These are phyloP conservation scores for Coprinopsis strossmayeri DNA, from an alignment of 768 basidiomycete genomes.

Conservation along the genomic window DNA sequence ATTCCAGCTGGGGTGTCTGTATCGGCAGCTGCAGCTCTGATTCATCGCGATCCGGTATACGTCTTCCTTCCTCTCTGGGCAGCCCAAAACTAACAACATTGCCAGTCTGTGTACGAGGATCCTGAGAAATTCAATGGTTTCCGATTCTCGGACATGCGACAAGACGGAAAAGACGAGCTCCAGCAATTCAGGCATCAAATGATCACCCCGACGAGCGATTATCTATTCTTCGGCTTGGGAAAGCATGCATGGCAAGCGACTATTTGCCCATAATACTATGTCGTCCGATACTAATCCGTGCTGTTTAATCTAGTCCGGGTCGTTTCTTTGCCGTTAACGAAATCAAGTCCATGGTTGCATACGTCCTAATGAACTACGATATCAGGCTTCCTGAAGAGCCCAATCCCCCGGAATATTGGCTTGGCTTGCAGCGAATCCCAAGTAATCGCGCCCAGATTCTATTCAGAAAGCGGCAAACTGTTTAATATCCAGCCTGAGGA, in stretches of 20 bases:
- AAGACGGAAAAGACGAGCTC: slow-evolving; percentile 12
- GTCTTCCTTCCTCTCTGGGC: background rate
- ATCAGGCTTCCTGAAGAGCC: slow-evolving; percentile 23
- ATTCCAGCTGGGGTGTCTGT: slow-evolving; percentile 22
- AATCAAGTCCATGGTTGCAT: slow-evolving; percentile 26
- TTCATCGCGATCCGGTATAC: background rate
- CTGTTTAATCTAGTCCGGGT: slow-evolving; percentile 1
- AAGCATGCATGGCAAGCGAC: slow-evolving; percentile 25
- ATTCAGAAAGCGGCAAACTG: slow-evolving; percentile 21
- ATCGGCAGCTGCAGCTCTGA: background rate
- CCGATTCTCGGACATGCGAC: slow-evolving; percentile 35
- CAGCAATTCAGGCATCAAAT: slow-evolving; percentile 29
- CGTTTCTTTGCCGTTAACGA: slow-evolving; percentile 29
- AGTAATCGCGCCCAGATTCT: slow-evolving; percentile 26
- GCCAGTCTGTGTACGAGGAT: slow-evolving; percentile 31
- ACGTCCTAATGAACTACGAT: slow-evolving; percentile 28
- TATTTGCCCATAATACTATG: too few species aligned
- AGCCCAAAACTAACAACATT: background rate
- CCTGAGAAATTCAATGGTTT: slow-evolving; percentile 38
- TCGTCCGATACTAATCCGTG: too few species aligned
- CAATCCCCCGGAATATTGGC: slow-evolving; percentile 13
- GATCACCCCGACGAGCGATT: slow-evolving; percentile 23
- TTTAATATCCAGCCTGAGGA: background rate
- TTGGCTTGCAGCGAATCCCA: slow-evolving; percentile 17
- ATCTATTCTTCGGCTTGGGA: slow-evolving; percentile 33